These are phyloP conservation scores for Aspergillus sp. DNA, from an alignment of 2,329 filamentous ascomycete species.

Conservation along the genomic window DNA sequence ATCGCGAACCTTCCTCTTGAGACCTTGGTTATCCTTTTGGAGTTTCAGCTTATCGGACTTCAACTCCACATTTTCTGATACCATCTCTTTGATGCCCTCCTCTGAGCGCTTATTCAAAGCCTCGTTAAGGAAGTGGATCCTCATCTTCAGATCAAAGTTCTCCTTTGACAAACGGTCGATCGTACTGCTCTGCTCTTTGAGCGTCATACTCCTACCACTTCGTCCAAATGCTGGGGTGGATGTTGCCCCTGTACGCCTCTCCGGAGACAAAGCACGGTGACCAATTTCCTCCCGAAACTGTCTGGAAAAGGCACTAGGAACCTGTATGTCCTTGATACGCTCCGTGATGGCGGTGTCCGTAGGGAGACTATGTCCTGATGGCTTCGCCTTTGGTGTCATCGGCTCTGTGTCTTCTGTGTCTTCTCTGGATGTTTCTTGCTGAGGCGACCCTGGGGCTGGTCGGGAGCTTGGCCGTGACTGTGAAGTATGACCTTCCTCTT, in stretches of 20 bases:
- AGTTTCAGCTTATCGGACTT: conserved; percentile 83
- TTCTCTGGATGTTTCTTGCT: conserved; percentile 28
- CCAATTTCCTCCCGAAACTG: conserved; percentile 70
- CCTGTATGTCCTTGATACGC: conserved; percentile 82
- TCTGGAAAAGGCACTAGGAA: conserved; percentile 78
- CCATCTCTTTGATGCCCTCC: conserved; percentile 95
- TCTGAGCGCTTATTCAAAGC: conserved; percentile 88
- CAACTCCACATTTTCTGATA: conserved; percentile 91
- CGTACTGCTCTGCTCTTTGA: conserved; percentile 96
- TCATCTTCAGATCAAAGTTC: conserved; percentile 95
- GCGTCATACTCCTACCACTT: conserved; percentile 66
- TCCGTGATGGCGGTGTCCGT: conserved; percentile 85
- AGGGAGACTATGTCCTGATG: conserved; percentile 54
- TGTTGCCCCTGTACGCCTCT: conserved; percentile 46
- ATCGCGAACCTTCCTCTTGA: conserved; percentile 76
- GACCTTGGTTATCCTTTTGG: conserved; percentile 80
- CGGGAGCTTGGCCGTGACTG: conserved; percentile 16
- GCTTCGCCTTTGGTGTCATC: conserved; percentile 63
- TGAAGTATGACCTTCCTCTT: conserved; percentile 42
- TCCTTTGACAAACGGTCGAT: conserved; percentile 96
- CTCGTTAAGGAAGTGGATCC: conserved; percentile 94
- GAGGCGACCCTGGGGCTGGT: conserved; percentile 34
- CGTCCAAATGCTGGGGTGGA: conserved; percentile 47
- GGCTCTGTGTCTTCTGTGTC: conserved; percentile 45
- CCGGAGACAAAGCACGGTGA: conserved; percentile 54